Percentiles rank a stretch among this genome's conserved stretches.
Evolutionary conservation across 768 basidiomycete species (phyloP).

Genomic region (Tulasnella sp.): DNA sequence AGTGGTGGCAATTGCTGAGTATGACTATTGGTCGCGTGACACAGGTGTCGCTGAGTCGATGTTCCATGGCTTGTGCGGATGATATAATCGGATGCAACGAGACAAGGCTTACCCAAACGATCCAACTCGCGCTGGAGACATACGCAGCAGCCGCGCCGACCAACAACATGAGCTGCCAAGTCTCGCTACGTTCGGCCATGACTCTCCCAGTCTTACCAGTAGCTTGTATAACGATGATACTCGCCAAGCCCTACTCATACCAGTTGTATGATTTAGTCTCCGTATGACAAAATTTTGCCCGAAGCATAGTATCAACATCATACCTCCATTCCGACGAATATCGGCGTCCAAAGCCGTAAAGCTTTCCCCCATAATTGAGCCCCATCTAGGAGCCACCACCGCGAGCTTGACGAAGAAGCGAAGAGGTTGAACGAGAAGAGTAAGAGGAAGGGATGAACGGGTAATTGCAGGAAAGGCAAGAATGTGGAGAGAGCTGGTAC

Average conservation of each 20-base stretch:
- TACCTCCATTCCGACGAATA: slow-evolving; percentile 65
- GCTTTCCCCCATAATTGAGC: slow-evolving; percentile 63
- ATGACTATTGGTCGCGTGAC: slow-evolving; percentile 40
- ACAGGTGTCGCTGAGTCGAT: not conserved
- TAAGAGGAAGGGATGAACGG: slow-evolving; percentile 77
- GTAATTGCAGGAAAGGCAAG: slow-evolving; percentile 69
- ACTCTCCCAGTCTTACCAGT: slow-evolving; percentile 65
- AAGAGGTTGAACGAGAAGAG: slow-evolving; percentile 81
- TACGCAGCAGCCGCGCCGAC: slow-evolving; percentile 69
- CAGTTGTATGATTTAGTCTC: too few relatives aligned
- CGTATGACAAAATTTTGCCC: too few relatives aligned
- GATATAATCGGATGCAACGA: not conserved
- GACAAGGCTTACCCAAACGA: slow-evolving; percentile 50
- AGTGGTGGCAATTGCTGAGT: slow-evolving; percentile 70
- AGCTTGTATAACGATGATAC: slow-evolving; percentile 50
- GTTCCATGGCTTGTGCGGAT: too few relatives aligned
- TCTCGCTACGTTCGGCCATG: slow-evolving; percentile 59
- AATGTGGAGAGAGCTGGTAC: slow-evolving; percentile 27
- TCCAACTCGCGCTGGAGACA: slow-evolving; percentile 78
- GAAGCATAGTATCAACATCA: too few relatives aligned
- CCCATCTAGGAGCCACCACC: slow-evolving; percentile 31
- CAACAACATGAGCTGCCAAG: slow-evolving; percentile 64
- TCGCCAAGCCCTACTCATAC: slow-evolving; percentile 46
- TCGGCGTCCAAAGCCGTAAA: slow-evolving; percentile 58
- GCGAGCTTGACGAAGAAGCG: slow-evolving; percentile 32